Base-by-base conservation (phyloP, 1,139 yeast genomes). In the Geotrichum aggregatum region DNA sequence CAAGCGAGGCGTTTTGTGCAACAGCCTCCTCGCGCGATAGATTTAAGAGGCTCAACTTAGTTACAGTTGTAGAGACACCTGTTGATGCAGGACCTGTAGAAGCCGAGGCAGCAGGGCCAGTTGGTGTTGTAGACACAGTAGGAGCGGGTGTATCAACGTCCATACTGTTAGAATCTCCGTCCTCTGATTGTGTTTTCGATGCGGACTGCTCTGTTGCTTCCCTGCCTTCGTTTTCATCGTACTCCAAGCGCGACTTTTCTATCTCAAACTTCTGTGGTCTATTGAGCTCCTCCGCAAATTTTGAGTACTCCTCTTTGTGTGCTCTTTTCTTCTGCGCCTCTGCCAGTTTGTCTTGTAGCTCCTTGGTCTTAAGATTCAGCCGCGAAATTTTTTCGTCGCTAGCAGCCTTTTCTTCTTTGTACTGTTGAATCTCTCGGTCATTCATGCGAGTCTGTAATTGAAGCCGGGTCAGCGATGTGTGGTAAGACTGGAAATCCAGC, bases 271-370 rank as follows among this genome's bases (percentile, higher is more conserved):
- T 60, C 47, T 62, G 62, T 5, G 63, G 58, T 19, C 57, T 55
- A 16, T 57, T 57, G 62, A 60, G 61, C 10, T 56, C 59, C 35
- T 62, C 64, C 10, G 64, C 61, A 40, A 67, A 57, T 21, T 54
- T 52, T 47, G 62, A 61, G 54, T 63, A 62, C 34, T 65, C 65
- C 44, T 64, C 63, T 28, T 60, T 55, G 44, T 67, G 65, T 6
- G 56, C 51, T 16, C 67, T 61, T 11, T 56, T 52, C 26, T 44
- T 47, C 40, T 60, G 64, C 6, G 67, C 68, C 19, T 53, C 54
- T 6, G 52, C 52, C 41, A 66, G 58, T 36, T 61, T 54, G 3
- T 47, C 49, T 31, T 62, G 63, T 19, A 68, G 61, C 41, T 59
- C 62, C 3, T 33, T 54, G 3, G 64, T 59, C 47, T 58, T 56